Percentiles rank a stretch among this genome's conserved stretches.
Evolutionary conservation across 805 yeast genomes (phyloP).

Genomic region (Saccharomycopsis sp.): DNA sequence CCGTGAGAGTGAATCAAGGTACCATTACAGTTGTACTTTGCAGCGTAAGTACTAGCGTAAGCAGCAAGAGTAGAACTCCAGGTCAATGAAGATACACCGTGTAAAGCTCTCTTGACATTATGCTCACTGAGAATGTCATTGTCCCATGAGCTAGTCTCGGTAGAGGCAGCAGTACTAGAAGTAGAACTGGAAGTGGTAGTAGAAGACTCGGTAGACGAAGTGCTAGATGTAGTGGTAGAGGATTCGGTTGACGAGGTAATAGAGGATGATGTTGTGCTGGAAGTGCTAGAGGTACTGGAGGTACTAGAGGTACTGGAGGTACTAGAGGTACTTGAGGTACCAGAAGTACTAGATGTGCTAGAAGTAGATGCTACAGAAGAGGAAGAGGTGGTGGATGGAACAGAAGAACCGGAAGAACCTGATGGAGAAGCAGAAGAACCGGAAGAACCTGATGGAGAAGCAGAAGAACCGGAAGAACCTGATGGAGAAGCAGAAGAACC

Average conservation of each 20-base stretch:
- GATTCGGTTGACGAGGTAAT: conserved; percentile 11
- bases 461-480: background rate
- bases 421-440: background rate
- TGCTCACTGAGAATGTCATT: conserved; percentile 47
- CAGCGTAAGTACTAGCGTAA: conserved; percentile 52
- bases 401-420: background rate
- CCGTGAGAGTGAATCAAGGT: conserved; percentile 55
- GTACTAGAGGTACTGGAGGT: conserved; percentile 22
- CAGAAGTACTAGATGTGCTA: conserved; percentile 22
- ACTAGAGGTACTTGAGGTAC: conserved; percentile 23
- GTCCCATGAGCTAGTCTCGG: conserved; percentile 24
- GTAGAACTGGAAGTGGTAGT: conserved; percentile 23
- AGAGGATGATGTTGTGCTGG: conserved; percentile 24
- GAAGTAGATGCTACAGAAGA: conserved; percentile 23
- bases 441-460: background rate
- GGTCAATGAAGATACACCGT: conserved; percentile 40
- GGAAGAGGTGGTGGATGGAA: background rate
- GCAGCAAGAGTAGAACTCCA: conserved; percentile 50
- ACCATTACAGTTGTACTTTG: conserved; percentile 47
- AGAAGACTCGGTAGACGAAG: conserved; percentile 9
- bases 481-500: background rate
- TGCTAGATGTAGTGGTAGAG: conserved; percentile 19
- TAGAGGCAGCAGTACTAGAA: conserved; percentile 21
- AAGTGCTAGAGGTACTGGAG: conserved; percentile 25
- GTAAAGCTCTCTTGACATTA: conserved; percentile 48